Evolutionary conservation across 768 basidiomycete species (phyloP).

Genomic region (Cyathus striatus): DNA sequence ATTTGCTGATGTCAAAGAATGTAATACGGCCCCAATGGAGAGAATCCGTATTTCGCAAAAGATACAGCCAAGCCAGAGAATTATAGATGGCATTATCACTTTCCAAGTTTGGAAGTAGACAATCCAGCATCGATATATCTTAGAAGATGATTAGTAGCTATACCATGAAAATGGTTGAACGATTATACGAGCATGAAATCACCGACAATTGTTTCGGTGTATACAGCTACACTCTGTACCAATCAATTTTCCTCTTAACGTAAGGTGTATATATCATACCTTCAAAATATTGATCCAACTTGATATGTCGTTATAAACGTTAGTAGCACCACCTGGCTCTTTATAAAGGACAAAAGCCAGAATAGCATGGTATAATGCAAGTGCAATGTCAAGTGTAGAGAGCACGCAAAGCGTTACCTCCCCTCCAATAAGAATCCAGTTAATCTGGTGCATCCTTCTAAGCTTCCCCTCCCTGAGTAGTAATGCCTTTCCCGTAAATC

Average conservation of each 20-base stretch:
- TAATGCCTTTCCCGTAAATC: constrained; percentile 5
- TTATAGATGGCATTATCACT: constrained; percentile 8
- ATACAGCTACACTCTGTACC: constrained; percentile 5
- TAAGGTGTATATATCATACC: background rate
- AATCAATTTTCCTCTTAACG: too few species aligned
- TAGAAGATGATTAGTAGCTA: too few species aligned
- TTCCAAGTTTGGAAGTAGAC: constrained; percentile 12
- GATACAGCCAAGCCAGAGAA: constrained; percentile 14
- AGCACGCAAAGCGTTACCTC: background rate
- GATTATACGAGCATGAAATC: constrained; percentile 10
- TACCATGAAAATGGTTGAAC: too few species aligned
- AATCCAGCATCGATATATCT: constrained; percentile 18
- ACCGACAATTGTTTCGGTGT: constrained; percentile 7
- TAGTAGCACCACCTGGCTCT: constrained; percentile 7
- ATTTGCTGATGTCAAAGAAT: constrained; percentile 3
- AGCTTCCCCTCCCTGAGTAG: too few species aligned
- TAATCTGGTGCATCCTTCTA: constrained; percentile 2
- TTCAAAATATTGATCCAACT: constrained; percentile 9
- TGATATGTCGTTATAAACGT: constrained; percentile 6
- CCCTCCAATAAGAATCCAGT: constrained; percentile 6
- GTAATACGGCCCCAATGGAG: constrained; percentile 5
- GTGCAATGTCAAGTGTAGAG: constrained; percentile 7
- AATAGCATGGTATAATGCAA: constrained; percentile 8
- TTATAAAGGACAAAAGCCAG: constrained; percentile 9
- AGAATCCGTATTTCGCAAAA: constrained; percentile 6